These are phyloP conservation scores for Symbiodinium pilosum DNA, from an alignment of 73 alveolate genomes.

Conservation along the genomic window DNA sequence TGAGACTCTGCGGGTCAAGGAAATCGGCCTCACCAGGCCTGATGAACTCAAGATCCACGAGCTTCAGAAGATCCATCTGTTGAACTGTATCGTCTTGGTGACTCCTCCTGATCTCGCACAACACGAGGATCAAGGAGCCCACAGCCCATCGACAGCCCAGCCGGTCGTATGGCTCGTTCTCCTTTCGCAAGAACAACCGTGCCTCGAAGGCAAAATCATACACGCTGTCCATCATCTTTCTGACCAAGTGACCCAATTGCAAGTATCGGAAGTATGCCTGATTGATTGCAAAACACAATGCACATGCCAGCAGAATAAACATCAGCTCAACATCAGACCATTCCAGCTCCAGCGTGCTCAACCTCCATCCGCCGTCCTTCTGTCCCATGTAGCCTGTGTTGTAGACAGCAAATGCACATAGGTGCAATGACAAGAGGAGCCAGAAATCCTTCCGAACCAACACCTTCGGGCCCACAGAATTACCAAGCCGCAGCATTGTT, in stretches of 20 bases:
- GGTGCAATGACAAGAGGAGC: conserved; percentile 37
- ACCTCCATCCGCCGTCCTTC: conserved; percentile 47
- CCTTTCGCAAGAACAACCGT: conserved; percentile 39
- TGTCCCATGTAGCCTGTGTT: conserved; percentile 77
- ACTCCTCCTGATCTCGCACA: conserved; percentile 61
- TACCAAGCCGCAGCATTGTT: background rate
- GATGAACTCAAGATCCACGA: conserved; percentile 84
- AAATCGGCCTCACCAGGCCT: conserved; percentile 91
- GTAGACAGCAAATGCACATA: conserved; percentile 47
- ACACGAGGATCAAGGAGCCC: conserved; percentile 61
- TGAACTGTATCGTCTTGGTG: background rate
- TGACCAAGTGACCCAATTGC: conserved; percentile 58
- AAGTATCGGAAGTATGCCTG: conserved; percentile 89
- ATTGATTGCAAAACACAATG: conserved; percentile 73
- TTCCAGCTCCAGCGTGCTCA: conserved; percentile 45
- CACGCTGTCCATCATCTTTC: conserved; percentile 90
- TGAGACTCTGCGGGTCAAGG: conserved; percentile 5
- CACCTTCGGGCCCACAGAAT: background rate
- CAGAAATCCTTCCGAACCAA: conserved; percentile 39
- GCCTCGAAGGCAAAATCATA: conserved; percentile 90
- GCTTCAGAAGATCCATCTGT: conserved; percentile 17
- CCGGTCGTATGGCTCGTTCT: conserved; percentile 67
- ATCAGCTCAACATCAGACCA: conserved; percentile 92
- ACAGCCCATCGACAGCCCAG: conserved; percentile 84
- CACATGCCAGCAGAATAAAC: conserved; percentile 74